Base-by-base conservation (phyloP, 768 basidiomycete genomes). In the Suillus brevipes region DNA sequence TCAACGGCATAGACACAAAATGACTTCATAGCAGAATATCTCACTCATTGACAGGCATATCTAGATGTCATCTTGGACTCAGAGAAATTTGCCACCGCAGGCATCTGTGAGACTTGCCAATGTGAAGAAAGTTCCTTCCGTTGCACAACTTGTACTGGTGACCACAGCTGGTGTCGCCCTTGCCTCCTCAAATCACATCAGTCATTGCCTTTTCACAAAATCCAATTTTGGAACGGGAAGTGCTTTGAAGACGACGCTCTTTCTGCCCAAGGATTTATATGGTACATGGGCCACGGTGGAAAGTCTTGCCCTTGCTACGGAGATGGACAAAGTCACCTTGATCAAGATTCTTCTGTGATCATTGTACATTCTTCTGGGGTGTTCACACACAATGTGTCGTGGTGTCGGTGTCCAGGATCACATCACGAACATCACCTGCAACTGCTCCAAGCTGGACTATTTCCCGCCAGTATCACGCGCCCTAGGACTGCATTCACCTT, bases 251-350 rank as follows among this genome's bases (percentile, higher is more conserved):
- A 47, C 1, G 66, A 34, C 6, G 62, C 62, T 8, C 65, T 75
- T 0, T 68, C 68, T 66, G 58, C 69, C 12, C 62, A 68, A 3
- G 74, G 74, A 0, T 23, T 69, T 1, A 66, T 67, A 7, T 47
- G 71, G 5, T 67, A 68, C 40, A 23, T 70, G 0, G 73, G 74
- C 1, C 75, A 76, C 42, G 37, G 65, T 2, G 72, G 72, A 2
- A 2, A 49, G 2, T 52, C 60, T 0, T 74, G 72, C 53, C 73
- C 71, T 34, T 50, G 1, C 37, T 37, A 37, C 12, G 37, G 37
- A 37, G 37, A 10, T 37, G 37, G 9, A 37, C 7, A 37, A 37
- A 37, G 37, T 37, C 37, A n/a, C 10, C 9, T 37, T 37, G 2
- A 37, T 37, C 10, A 37, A n/a, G 1, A 47, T 47, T 4, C 20